Evolutionary conservation across 2,329 filamentous ascomycete species (phyloP).

Genomic region (Fusarium coicis): DNA sequence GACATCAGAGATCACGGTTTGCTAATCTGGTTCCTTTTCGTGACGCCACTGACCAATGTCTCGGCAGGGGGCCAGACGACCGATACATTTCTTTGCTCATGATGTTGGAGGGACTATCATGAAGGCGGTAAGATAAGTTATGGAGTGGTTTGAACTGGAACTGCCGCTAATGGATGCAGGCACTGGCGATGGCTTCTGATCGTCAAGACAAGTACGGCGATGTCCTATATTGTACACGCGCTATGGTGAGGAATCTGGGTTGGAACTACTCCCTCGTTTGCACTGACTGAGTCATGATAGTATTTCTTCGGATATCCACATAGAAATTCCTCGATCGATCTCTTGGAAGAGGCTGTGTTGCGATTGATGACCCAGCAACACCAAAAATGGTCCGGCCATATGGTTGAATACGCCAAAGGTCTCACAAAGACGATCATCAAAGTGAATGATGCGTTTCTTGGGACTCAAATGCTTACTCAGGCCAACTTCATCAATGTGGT

Average conservation of each 20-base stretch:
- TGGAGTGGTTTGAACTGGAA: background rate
- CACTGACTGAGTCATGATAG: background rate
- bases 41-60: fast-evolving
- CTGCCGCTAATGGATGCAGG: background rate
- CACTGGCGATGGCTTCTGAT: background rate
- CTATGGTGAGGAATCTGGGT: background rate
- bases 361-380: background rate
- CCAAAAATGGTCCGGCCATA: fast-evolving
- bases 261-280: fast-evolving
- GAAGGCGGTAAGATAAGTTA: slow-evolving; percentile 1
- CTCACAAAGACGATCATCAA: background rate
- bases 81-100: slow-evolving; percentile 15
- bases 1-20: background rate
- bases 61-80: background rate
- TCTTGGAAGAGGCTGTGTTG: background rate
- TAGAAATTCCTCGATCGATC: background rate
- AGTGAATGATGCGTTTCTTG: slow-evolving; percentile 15
- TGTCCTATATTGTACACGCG: background rate
- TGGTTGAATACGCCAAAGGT: background rate
- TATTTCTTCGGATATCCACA: background rate
- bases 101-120: slow-evolving; percentile 14
- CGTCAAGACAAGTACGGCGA: background rate
- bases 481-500: slow-evolving; percentile 8
- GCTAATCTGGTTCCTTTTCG: background rate
- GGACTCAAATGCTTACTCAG: slow-evolving; percentile 9